Percentiles rank a stretch among this genome's conserved stretches.
These are phyloP conservation scores for Solanum okadae DNA, from an alignment of 257 asterid species.

Conservation along the genomic window DNA sequence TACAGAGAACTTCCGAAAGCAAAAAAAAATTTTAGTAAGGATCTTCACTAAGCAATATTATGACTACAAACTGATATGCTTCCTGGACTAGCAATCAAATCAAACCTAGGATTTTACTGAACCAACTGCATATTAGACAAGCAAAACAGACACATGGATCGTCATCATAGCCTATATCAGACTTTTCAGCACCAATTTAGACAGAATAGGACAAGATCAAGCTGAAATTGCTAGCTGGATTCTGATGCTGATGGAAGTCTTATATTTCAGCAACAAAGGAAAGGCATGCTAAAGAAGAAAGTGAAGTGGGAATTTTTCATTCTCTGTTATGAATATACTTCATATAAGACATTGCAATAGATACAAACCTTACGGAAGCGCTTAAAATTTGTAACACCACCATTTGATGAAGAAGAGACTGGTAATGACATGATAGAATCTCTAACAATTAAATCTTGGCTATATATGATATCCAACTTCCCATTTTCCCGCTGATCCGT, in stretches of 20 bases:
- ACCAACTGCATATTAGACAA: background rate
- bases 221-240: background rate
- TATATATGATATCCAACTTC: conserved; percentile 57
- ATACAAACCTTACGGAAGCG: conserved; percentile 72
- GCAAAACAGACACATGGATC: background rate
- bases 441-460: conserved; percentile 73
- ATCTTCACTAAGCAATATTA: background rate
- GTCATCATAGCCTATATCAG: background rate
- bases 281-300: background rate
- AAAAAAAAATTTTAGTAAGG: background rate
- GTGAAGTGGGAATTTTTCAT: background rate
- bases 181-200: background rate
- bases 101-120: background rate
- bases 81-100: background rate
- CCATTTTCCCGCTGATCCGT: conserved; percentile 37
- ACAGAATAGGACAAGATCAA: background rate
- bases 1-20: background rate
- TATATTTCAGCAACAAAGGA: background rate
- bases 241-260: background rate
- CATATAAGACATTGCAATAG: background rate
- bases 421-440: conserved; percentile 23
- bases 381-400: conserved; percentile 51
- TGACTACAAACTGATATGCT: background rate
- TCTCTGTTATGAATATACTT: background rate
- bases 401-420: conserved; percentile 19